phyloP scores from a whole-genome alignment of 305 asterid species.

The Fraxinus floribunda region DNA sequence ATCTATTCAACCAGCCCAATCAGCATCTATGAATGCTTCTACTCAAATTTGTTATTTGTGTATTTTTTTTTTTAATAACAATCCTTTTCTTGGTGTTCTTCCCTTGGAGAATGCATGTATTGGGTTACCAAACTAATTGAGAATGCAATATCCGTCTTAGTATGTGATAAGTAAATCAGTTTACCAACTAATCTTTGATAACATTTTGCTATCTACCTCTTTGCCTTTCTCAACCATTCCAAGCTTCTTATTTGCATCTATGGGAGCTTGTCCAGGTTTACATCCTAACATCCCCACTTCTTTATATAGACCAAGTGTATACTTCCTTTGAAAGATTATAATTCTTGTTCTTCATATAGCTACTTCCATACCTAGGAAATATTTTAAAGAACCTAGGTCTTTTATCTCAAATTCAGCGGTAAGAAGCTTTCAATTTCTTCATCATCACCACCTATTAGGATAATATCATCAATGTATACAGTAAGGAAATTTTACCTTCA shows the following conservation, averaged over 20 bases:
- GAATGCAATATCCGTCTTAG: neutral
- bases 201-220: neutral
- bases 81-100: neutral
- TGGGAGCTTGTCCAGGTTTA: neutral
- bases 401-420: neutral
- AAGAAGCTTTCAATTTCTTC: conserved; percentile 1
- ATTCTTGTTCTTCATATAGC: neutral
- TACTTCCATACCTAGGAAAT: neutral
- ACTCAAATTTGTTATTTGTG: neutral
- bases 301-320: neutral
- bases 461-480: neutral
- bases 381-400: conserved; percentile 4
- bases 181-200: neutral
- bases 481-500: neutral
- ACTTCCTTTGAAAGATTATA: neutral
- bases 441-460: neutral
- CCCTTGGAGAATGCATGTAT: neutral
- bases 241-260: neutral
- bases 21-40: neutral
- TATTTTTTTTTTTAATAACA: neutral
- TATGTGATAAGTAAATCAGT: neutral
- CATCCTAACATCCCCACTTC: neutral
- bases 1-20: neutral
- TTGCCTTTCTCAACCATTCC: neutral
- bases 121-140: neutral